Conservation (phyloP, 2,329 filamentous ascomycete species). For the Paecilomyces variotii region DNA sequence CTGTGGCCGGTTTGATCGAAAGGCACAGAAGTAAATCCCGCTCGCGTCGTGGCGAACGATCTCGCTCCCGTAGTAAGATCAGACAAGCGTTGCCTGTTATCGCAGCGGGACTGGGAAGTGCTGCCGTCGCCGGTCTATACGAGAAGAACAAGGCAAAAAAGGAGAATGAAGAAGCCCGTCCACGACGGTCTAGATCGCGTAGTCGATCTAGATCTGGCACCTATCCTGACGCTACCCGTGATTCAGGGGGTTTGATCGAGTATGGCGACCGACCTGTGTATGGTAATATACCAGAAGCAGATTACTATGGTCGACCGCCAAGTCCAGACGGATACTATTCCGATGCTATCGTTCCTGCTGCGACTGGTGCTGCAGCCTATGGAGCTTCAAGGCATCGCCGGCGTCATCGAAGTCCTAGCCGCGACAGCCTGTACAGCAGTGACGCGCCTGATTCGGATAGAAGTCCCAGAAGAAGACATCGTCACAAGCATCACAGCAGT, state of each 20-base stretch:
- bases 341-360: slow-evolving; percentile 36
- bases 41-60: slow-evolving; percentile 40
- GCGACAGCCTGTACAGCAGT: slow-evolving; percentile 26
- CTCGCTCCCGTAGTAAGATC: slow-evolving; percentile 48
- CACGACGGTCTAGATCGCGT: slow-evolving; percentile 40
- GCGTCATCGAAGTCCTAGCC: slow-evolving; percentile 42
- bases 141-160: slow-evolving; percentile 56
- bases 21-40: slow-evolving; percentile 51
- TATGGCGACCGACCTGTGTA: slow-evolving; percentile 57
- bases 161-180: slow-evolving; percentile 39
- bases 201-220: slow-evolving; percentile 31
- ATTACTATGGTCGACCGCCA: slow-evolving; percentile 38
- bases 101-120: slow-evolving; percentile 53
- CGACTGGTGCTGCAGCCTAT: slow-evolving; percentile 19
- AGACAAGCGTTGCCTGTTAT: slow-evolving; percentile 52
- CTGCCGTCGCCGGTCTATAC: slow-evolving; percentile 54
- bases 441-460: slow-evolving; percentile 32
- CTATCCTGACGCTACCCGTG: slow-evolving; percentile 33
- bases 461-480: slow-evolving; percentile 22
- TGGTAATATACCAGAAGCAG: slow-evolving; percentile 42
- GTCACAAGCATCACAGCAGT: slow-evolving; percentile 22
- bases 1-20: slow-evolving; percentile 54
- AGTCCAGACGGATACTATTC: slow-evolving; percentile 32
- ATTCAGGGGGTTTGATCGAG: slow-evolving; percentile 50
- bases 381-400: slow-evolving; percentile 23